Evolutionary conservation across 2,329 filamentous ascomycete genomes (phyloP), one percentile per base, ranked within the genome.

Genomic region (Neonectria sp.): DNA sequence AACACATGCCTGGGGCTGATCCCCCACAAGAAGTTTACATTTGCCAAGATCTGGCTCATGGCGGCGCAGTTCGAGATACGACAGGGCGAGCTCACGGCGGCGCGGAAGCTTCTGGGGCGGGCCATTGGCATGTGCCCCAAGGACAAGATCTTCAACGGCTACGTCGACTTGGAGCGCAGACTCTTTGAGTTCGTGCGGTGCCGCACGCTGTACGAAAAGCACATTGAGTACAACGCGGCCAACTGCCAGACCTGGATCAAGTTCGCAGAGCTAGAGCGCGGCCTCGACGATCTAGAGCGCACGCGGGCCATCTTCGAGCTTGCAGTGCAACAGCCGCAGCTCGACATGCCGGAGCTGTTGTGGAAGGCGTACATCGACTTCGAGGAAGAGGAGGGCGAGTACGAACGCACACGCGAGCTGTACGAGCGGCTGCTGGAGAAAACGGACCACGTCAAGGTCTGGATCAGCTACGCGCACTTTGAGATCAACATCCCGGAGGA

Each of bases 321-420:
- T 31, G 95, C 94, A 3, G 92, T 98, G 68, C 86, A 89, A 55
- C 95, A 98, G 80, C 87, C 91, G 2, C 88, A 91, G 35, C 86
- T 99, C 15, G 96, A 99, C 80, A 99, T 99, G 96, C 96, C 96
- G 0, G 96, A 99, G 83, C 86, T 98, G 58, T 86, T 98, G 2
- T 99, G 96, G 96, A 98, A 98, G 83, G 91, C 95, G 2, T 99
- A 97, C 81, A 98, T 99, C 75, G 96, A 99, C 81, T 98, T 98
- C 77, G 96, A 99, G 82, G 95, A 98, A 78, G 94, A 97, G 75
- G 94, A 97, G 80, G 93, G 91, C 76, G 94, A 98, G 80, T 98
- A 95, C 80, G 94, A 95, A 60, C 87, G 91, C 55, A 94, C 95
- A 5, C 88, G 96, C 55, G 84, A 85, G 4, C 85, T 99, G 51